Evolutionary conservation across 352 stramenopile species (phyloP).

Genomic region (Labyrinthula sp.): DNA sequence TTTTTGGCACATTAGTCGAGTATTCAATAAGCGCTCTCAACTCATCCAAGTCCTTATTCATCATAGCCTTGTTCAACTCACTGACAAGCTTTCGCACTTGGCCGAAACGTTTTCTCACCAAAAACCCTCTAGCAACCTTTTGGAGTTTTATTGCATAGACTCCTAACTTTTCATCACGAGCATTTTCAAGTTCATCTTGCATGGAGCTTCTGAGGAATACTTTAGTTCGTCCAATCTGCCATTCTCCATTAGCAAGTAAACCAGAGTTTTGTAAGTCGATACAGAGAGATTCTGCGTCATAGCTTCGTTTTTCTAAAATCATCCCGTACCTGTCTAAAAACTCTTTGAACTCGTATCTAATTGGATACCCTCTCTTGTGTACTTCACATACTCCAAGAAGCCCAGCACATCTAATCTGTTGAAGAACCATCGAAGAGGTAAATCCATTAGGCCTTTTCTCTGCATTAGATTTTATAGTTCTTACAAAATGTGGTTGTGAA

Average conservation of each 20-base stretch:
- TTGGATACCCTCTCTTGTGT: conserved; percentile 38
- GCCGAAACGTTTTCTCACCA: conserved; percentile 7
- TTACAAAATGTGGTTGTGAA: conserved; percentile 53
- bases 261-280: conserved; percentile 10
- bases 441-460: conserved; percentile 42
- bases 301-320: conserved; percentile 23
- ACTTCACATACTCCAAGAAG: conserved; percentile 36
- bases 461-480: conserved; percentile 97
- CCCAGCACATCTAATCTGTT: conserved; percentile 36
- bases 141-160: not conserved
- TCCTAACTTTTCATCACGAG: conserved; percentile 20
- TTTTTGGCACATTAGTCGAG: too few relatives aligned
- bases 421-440: conserved; percentile 31
- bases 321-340: conserved; percentile 37
- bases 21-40: too few relatives aligned
- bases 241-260: conserved; percentile 5
- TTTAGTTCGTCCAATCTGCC: conserved; percentile 19
- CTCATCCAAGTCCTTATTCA: conserved; percentile 5
- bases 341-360: conserved; percentile 36
- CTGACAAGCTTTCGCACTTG: conserved; percentile 4
- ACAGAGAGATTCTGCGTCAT: not conserved
- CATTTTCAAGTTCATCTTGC: conserved; percentile 21
- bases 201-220: conserved; percentile 18
- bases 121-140: conserved; percentile 19
- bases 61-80: conserved; percentile 6